Evolutionary conservation across 2,329 filamentous ascomycete species (phyloP), one percentile per base, ranked within the genome.

Genomic region (Sphaerulina populicola): DNA sequence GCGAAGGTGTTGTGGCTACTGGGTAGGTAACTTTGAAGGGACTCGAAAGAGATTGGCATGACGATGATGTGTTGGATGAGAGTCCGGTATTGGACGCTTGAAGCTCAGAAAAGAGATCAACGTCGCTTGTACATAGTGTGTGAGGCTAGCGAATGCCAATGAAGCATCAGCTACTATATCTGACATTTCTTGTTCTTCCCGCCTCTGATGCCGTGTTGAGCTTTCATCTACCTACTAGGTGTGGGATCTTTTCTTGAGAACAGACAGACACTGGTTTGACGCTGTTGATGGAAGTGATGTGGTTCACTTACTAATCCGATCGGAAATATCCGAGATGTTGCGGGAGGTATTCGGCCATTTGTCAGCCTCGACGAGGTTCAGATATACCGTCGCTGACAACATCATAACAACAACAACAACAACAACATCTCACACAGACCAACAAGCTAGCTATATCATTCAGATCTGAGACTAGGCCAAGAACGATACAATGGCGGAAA

Each of bases 341-440:
- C n/a, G n/a, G n/a, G n/a, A n/a, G n/a, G n/a, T n/a, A n/a, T n/a
- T 12, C 21, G 33, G 12, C 35, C 36, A 52, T 49, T 52, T 52
- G 50, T 52, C 45, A 52, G 46, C 50, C 41, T 39, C 12, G 29
- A 31, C 43, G 33, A 35, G 31, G 31, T 41, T 41, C 39, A 41
- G 8, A 12, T 18, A 27, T 5, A 27, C 14, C 29, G 41, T 18
- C 8, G 9, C 4, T 27, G 23, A 27, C 4, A 18, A 18, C 4
- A 18, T 44, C 14, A 8, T 21, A 10, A 30, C 27, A 15, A 10
- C 7, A 36, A 12, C 31, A 35, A 8, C n/a, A 10, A 30, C 27
- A 15, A 10, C 7, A 36, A 12, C 31, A 35, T 4, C 6, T 11
- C 12, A 35, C 12, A 35, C 8, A 11, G 31, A 27, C 5, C 6